Base-by-base conservation (phyloP, 129 eudicot genomes). In the sunflower (Helianthus annuus) region DNA sequence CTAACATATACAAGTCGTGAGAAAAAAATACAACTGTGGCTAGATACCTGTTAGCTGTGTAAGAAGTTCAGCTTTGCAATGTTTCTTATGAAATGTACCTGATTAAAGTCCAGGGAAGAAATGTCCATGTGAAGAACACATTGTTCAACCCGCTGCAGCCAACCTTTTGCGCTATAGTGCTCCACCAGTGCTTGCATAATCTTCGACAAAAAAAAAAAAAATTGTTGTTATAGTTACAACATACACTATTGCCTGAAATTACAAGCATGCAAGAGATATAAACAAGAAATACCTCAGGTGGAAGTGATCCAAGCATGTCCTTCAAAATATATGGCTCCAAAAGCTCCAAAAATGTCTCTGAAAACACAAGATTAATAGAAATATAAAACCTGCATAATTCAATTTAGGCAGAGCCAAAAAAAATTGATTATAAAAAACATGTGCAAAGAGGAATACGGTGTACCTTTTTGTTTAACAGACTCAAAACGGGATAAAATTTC, bases 41-140 rank as follows among this genome's bases (percentile, higher is more conserved):
- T 22, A 65, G 57, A 65, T 53, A 54, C 60, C 14, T 64, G 22
- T 49, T 60, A 32, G 34, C 48, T 59, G 57, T 27, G 45, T 59
- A 72, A 60, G 6, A 71, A 61, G 12, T 29, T 72, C 67, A 27
- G 15, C 48, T 60, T 72, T 14, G 54, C 66, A 49, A 12, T 70
- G 10, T 36, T 2, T 14, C 22, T 19, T 15, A 62, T 34, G 3
- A 62, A 45, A 60, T 48, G 6, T 60, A 93, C 98, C 97, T 94
- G 98, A 78, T 94, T 90, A 77, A 94, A 94, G 84, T 94, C 98
- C 88, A 94, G 71, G 48, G 98, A 94, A 68, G 90, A 84, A 52
- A 94, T 94, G 82, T 94, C 97, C 98, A 94, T 94, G 83, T 94
- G 96, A 42, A 94, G 98, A 78, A 94, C 98, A 79, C 98, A 94